Base-by-base conservation (phyloP, 2,329 filamentous ascomycete species). In the Nothomitra cinnamomea region DNA sequence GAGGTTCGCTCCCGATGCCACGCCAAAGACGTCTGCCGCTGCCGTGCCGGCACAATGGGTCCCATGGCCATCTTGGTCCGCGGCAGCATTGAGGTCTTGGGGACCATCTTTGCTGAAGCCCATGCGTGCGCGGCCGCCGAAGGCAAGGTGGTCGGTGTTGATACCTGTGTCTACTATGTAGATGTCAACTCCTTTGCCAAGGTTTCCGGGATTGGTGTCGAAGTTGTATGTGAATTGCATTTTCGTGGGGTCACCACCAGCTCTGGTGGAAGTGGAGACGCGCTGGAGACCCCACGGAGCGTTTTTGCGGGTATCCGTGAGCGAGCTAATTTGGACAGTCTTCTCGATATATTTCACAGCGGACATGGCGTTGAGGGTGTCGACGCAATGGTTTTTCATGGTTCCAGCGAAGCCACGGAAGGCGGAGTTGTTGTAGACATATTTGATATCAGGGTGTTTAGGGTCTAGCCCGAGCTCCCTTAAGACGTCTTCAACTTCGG, bases 101-200 rank as follows among this genome's bases (percentile, higher is more conserved):
- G 55, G 52, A 25, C 57, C 55, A 40, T 61, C 63, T 25, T 61
- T 61, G 56, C 67, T 69, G 56, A 61, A 63, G 22, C 65, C 67
- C 53, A 62, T 60, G 25, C 51, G 60, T 21, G 66, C 67, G 54
- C 67, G 65, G 40, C 65, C 66, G 2, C 57, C 63, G 42, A 69
- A 69, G 42, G 68, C 65, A 12, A 56, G 1, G 54, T 69, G 64
- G 0, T 54, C 36, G 21, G 59, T 60, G 45, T 65, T 63, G 56
- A 68, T 66, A 43, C 67, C 67, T n/a, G 62, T 67, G 57, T 70
- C 67, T 41, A 69, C 60, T 5, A 67, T 60, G 38, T 70, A 69
- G 42, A 61, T 63, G 48, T 62, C 66, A 51, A 63, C 63, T 40
- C 63, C 66, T 8, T 60, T 53, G 21, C 67, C 67, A 15, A 55